Conservation (phyloP, 108 stramenopile species). For the Nitzschia palea region DNA sequence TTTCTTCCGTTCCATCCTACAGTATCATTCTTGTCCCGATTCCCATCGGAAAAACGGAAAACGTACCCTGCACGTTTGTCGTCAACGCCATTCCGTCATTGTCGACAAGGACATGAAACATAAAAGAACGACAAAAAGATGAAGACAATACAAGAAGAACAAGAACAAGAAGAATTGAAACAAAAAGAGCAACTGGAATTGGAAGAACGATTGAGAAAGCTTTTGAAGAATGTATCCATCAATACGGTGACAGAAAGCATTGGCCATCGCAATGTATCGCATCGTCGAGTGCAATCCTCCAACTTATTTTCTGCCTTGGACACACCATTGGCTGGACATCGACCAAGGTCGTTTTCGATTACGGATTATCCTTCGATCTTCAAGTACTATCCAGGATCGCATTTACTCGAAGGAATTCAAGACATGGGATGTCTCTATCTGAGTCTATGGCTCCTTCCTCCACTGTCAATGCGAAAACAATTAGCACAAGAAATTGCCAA, state of each 20-base stretch:
- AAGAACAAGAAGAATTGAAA: too few relatives aligned
- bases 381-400: slow-evolving; percentile 3
- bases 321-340: not conserved
- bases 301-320: not conserved
- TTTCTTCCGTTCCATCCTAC: too few relatives aligned
- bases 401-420: not conserved
- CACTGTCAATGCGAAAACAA: not conserved
- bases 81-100: too few relatives aligned
- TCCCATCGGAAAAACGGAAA: too few relatives aligned
- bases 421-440: not conserved
- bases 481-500: slow-evolving; percentile 1
- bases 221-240: not conserved
- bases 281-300: slow-evolving; percentile 3
- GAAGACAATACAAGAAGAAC: too few relatives aligned
- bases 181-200: too few relatives aligned
- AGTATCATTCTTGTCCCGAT: too few relatives aligned
- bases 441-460: slow-evolving; percentile 1
- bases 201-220: too few relatives aligned
- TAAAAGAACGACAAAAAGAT: too few relatives aligned
- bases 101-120: too few relatives aligned
- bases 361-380: not conserved
- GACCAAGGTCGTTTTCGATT: not conserved
- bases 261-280: slow-evolving; percentile 2
- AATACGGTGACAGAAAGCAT: not conserved
- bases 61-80: too few relatives aligned